Conservation (phyloP, 805 yeast genomes). For the Wickerhamomyces hampshirensis region DNA sequence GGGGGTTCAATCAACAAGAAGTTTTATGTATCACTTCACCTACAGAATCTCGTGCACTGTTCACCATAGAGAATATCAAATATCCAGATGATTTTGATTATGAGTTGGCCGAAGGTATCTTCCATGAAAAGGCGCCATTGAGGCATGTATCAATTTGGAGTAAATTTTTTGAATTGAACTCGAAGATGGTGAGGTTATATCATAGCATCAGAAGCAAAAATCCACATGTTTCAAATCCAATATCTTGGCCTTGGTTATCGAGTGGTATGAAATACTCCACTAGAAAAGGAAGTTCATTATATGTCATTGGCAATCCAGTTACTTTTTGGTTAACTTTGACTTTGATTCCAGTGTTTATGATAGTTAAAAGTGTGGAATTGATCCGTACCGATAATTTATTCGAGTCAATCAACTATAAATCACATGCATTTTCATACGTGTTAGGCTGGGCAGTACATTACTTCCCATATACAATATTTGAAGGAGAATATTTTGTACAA, state of each 20-base stretch:
- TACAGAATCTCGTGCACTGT: constrained; percentile 57
- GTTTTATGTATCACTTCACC: constrained; percentile 82
- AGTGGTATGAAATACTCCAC: constrained; percentile 60
- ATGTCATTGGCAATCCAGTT: constrained; percentile 60
- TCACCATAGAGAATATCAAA: constrained; percentile 65
- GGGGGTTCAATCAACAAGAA: constrained; percentile 86
- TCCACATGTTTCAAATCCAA: constrained; percentile 38
- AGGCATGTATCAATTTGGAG: constrained; percentile 7
- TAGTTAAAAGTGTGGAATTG: constrained; percentile 20
- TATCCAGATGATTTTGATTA: constrained; percentile 24
- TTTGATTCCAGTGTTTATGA: constrained; percentile 25
- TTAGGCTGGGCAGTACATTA: constrained; percentile 58
- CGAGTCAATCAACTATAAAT: constrained; percentile 11
- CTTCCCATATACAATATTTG: constrained; percentile 43
- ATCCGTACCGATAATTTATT: constrained; percentile 20
- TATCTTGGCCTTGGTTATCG: constrained; percentile 55
- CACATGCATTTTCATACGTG: constrained; percentile 24
- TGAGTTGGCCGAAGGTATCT: constrained; percentile 9
- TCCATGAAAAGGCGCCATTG: constrained; percentile 13
- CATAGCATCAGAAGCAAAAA: constrained; percentile 13
- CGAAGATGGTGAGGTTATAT: constrained; percentile 14
- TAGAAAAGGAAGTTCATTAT: constrained; percentile 40
- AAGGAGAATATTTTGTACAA: constrained; percentile 34
- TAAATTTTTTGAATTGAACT: constrained; percentile 21
- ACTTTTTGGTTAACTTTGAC: constrained; percentile 46